Evolutionary conservation across 176 grass and related monocot genomes (phyloP).

Genomic region (Rhynchospora pubera): DNA sequence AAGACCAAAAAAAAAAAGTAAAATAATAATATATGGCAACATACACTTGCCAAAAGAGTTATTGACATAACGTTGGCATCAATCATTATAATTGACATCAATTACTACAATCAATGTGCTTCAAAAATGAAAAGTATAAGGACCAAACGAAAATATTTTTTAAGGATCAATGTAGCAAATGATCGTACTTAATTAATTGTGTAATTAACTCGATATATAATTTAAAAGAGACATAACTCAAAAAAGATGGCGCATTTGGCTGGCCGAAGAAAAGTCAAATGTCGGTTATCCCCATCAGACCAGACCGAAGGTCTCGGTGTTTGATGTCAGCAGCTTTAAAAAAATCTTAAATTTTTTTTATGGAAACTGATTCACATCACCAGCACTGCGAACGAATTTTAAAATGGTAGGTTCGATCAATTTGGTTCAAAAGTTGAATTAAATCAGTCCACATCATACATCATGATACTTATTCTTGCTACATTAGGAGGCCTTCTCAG

Average conservation of each 20-base stretch:
- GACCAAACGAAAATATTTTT: background rate
- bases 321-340: background rate
- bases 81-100: background rate
- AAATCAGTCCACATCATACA: too few species aligned
- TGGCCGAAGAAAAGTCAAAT: slow-evolving; percentile 16
- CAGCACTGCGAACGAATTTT: background rate
- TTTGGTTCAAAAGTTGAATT: too few species aligned
- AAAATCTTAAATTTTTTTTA: background rate
- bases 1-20: too few species aligned
- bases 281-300: slow-evolving; percentile 1
- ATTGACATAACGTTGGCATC: background rate
- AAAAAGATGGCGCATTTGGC: slow-evolving; percentile 18
- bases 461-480: too few species aligned
- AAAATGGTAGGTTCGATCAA: background rate
- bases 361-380: background rate
- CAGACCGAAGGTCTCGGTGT: background rate
- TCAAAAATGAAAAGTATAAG: background rate
- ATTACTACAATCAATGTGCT: background rate
- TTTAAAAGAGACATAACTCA: slow-evolving; percentile 22
- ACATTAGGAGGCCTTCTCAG: too few species aligned
- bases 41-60: too few species aligned
- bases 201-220: background rate
- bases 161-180: background rate
- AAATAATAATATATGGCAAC: too few species aligned
- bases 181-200: background rate